These are phyloP conservation scores for Nicotiana rustica DNA, from an alignment of 305 asterid species.

Conservation along the genomic window DNA sequence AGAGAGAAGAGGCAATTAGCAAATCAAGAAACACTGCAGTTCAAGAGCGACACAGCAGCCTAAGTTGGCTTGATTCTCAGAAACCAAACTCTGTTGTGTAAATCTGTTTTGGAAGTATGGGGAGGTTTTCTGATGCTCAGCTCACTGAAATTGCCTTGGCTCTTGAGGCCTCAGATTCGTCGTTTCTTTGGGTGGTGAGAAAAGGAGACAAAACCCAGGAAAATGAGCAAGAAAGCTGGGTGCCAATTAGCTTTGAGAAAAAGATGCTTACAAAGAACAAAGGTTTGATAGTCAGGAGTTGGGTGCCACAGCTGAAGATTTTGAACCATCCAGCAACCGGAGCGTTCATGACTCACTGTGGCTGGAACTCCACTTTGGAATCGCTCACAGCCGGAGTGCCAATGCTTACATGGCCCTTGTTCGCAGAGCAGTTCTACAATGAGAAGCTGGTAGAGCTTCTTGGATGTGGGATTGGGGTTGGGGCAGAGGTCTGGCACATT, in stretches of 20 bases:
- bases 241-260: conserved; percentile 52
- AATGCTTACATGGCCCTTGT: conserved; percentile 57
- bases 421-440: conserved; percentile 50
- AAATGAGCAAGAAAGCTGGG: conserved; percentile 34
- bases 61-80: conserved; percentile 59
- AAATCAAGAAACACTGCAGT: conserved; percentile 34
- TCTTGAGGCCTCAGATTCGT: conserved; percentile 46
- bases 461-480: conserved; percentile 35
- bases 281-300: conserved; percentile 51
- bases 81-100: conserved; percentile 58
- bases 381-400: conserved; percentile 49
- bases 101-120: conserved; percentile 63
- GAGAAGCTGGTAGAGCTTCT: conserved; percentile 46
- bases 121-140: conserved; percentile 48
- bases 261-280: conserved; percentile 37
- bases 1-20: conserved; percentile 43
- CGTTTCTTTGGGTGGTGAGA: conserved; percentile 57
- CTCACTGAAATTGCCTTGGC: conserved; percentile 57
- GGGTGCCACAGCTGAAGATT: conserved; percentile 57
- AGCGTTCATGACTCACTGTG: conserved; percentile 49
- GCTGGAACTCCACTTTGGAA: conserved; percentile 39
- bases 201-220: conserved; percentile 24
- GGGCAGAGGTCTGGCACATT: conserved; percentile 31
- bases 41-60: conserved; percentile 36
- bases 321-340: conserved; percentile 44